Conservation (phyloP, 441 rosid species). For the Brassica balearica region DNA sequence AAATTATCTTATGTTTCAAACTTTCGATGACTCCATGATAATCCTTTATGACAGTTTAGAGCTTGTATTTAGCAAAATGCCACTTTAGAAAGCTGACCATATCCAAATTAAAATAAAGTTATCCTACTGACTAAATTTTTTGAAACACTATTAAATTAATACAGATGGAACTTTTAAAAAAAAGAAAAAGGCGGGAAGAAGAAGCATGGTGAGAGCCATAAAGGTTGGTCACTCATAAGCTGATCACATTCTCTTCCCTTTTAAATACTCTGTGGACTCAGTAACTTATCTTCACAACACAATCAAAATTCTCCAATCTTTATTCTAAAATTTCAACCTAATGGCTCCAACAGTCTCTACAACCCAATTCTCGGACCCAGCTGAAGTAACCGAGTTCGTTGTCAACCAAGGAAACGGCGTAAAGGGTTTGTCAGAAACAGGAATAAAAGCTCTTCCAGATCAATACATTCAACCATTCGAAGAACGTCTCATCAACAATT, state of each 20-base stretch:
- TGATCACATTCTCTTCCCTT: neutral
- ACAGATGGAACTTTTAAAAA: conserved; percentile 4
- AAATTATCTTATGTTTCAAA: neutral
- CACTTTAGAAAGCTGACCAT: no score
- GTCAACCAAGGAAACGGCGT: neutral
- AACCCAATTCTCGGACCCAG: conserved; percentile 29
- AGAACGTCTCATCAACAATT: conserved; percentile 45
- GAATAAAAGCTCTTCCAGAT: conserved; percentile 44
- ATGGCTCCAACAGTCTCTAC: conserved; percentile 46
- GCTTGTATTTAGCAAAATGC: no score
- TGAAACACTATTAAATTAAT: neutral
- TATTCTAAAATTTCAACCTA: neutral
- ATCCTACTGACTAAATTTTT: no score
- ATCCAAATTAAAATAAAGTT: no score
- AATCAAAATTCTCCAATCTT: neutral
- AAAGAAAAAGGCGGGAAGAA: conserved; percentile 35
- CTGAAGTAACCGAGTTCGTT: conserved; percentile 44
- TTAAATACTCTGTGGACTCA: conserved; percentile 40
- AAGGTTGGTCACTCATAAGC: conserved; percentile 25
- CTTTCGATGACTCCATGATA: no score
- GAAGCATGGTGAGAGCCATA: conserved; percentile 42
- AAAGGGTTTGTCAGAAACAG: conserved; percentile 31
- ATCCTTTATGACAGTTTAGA: no score
- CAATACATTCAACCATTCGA: conserved; percentile 46
- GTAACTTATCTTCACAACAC: conserved; percentile 15